Evolutionary conservation across 2,329 filamentous ascomycete species (phyloP), one percentile per base, ranked within the genome.

Genomic region (Fusarium setosum): DNA sequence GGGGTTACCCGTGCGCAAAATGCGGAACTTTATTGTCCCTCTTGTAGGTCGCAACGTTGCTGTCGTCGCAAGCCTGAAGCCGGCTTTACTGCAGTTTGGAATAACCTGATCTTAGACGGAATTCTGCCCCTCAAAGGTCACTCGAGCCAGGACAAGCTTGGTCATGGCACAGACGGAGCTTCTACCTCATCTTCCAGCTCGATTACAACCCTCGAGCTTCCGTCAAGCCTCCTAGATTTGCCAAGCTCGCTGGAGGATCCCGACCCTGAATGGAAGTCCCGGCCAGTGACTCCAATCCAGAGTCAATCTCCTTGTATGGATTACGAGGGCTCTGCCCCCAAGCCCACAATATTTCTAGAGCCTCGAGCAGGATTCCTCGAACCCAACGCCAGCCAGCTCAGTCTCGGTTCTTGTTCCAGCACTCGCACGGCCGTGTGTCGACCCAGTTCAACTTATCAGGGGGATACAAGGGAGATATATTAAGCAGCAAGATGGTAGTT

Each of bases 31-130:
- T 15, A 24, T 11, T 51, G 45, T 17, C 31, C 11, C 12, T 31
- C 31, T 12, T 52, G 45, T 26, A 24, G 21, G 20, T 32, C 56
- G 5, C 21, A 18, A 26, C 18, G 15, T 9, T 51, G 38, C 24
- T 57, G 42, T 21, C 37, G 34, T 20, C 29, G 17, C 13, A 32
- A 41, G 37, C 31, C 31, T 6, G 45, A 53, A 29, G 55, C 47
- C 24, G 58, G 50, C 10, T 41, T 66, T 45, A 57, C 63, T 11
- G 17, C 45, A 12, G 35, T 55, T 29, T 57, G 63, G 23, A 50
- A 65, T 24, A 53, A 65, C n/a, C 59, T 55, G 32, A 47, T 67
- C 15, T 23, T 69, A 15, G 52, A 59, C 20, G 50, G 38, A 40
- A 50, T 51, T 21, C 32, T 59, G 10, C 44, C 18, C 26, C 42